Evolutionary conservation across 2,329 filamentous ascomycete genomes (phyloP).

Genomic region (Diaporthe humulicola): DNA sequence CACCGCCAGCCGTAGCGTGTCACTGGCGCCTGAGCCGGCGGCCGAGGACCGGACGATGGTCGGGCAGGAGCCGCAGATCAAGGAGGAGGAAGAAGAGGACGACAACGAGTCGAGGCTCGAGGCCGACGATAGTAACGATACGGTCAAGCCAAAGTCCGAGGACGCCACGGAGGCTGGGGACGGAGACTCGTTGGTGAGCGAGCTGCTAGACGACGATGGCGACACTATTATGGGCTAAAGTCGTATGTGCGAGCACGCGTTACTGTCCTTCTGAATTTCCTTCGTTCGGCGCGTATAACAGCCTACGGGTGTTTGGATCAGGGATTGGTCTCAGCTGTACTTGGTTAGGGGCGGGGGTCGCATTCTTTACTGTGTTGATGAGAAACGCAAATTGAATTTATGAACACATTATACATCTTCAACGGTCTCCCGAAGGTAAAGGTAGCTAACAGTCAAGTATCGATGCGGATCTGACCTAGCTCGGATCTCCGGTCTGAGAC

Average conservation of each 20-base stretch:
- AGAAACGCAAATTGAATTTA: slow-evolving; percentile 35
- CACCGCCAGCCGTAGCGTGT: slow-evolving; percentile 59
- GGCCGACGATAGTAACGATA: slow-evolving; percentile 46
- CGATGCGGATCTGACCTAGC: not conserved
- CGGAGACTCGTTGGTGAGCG: slow-evolving; percentile 53
- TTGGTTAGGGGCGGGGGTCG: slow-evolving; percentile 7
- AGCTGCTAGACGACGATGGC: slow-evolving; percentile 54
- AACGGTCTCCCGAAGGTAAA: not conserved
- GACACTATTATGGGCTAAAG: slow-evolving; percentile 38
- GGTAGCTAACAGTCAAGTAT: too few relatives aligned
- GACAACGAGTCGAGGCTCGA: slow-evolving; percentile 41
- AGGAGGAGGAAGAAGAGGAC: slow-evolving; percentile 61
- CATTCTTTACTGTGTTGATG: slow-evolving; percentile 11
- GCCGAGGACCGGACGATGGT: slow-evolving; percentile 50
- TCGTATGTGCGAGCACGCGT: slow-evolving; percentile 42
- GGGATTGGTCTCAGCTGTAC: slow-evolving; percentile 2
- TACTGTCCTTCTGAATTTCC: slow-evolving; percentile 15
- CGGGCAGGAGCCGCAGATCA: slow-evolving; percentile 59
- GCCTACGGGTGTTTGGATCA: slow-evolving; percentile 11
- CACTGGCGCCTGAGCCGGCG: slow-evolving; percentile 52
- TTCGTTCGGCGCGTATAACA: not conserved
- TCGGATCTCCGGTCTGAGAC: too few relatives aligned
- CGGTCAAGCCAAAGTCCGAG: slow-evolving; percentile 43
- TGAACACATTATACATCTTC: slow-evolving; percentile 3
- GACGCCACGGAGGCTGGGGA: slow-evolving; percentile 32